Percentiles rank a stretch among this genome's conserved stretches.
phyloP scores from a whole-genome alignment of 352 stramenopile species.

The Plasmopara viticola region DNA sequence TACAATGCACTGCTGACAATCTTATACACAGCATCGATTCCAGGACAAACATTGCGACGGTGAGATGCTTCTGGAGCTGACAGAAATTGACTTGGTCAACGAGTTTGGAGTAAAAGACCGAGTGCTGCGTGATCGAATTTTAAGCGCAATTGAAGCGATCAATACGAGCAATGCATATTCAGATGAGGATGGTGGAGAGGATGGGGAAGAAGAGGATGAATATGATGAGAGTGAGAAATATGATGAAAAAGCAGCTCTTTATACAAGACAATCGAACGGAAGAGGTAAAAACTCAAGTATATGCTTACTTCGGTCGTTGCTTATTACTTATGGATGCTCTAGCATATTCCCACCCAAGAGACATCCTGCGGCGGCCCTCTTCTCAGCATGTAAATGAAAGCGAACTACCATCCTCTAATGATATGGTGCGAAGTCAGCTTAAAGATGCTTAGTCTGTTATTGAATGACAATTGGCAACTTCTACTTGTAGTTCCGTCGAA shows the following conservation, averaged over 20 bases:
- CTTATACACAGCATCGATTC: conserved; percentile 42
- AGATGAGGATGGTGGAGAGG: conserved; percentile 50
- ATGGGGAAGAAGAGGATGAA: conserved; percentile 34
- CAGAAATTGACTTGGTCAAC: conserved; percentile 70
- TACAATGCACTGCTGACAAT: conserved; percentile 1
- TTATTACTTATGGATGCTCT: not conserved
- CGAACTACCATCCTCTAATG: conserved; percentile 42
- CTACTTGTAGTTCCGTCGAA: conserved; percentile 41
- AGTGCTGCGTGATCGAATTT: conserved; percentile 57
- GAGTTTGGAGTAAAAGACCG: conserved; percentile 67
- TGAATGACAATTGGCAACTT: not conserved
- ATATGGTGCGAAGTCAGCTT: conserved; percentile 35
- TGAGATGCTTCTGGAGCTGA: conserved; percentile 62
- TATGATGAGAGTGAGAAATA: conserved; percentile 16
- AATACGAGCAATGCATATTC: conserved; percentile 65
- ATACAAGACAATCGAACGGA: conserved; percentile 12
- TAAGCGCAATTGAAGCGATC: conserved; percentile 71
- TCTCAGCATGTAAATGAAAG: conserved; percentile 18
- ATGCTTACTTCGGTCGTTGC: not conserved
- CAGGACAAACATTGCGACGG: conserved; percentile 60
- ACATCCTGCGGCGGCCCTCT: conserved; percentile 38
- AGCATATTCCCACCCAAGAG: conserved; percentile 24
- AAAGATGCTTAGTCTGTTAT: not conserved
- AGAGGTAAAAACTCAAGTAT: conserved; percentile 10
- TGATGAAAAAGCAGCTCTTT: not conserved